Base-by-base conservation (phyloP, 768 basidiomycete genomes). In the Serendipita sp. region DNA sequence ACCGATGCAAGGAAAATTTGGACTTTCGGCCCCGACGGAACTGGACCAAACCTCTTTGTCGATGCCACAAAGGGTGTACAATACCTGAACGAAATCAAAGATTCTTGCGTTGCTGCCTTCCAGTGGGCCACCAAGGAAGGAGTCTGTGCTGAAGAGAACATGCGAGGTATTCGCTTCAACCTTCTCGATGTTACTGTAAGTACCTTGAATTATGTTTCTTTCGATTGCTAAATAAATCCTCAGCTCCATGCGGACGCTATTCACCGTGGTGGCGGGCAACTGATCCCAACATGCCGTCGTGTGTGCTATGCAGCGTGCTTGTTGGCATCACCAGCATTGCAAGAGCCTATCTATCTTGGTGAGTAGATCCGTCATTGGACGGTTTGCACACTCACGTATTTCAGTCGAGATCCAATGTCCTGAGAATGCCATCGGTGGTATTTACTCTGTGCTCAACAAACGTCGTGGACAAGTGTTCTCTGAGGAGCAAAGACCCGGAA, bases 111-210 rank as follows among this genome's bases (percentile, higher is more conserved):
- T 75, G 95, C 96, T 70, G 94, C 92, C 54, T 91, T 98, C 86
- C 96, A 98, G 78, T 98, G 94, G 96, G 96, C 96, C 51, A 90
- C 91, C 65, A 98, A 96, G 82, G 95, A 98, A 77, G 92, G 92
- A 82, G 94, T 90, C 70, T 85, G 88, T 72, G 86, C 86, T 64
- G 96, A 98, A 74, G 96, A 99, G 82, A 91, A 88, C 76, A 95
- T 99, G 94, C 92, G 96, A 79, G 94, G 94, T 79, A 82, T 95
- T 71, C 91, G 96, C 68, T 79, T 92, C 79, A 98, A 99, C 79
- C 80, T 98, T 66, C 79, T 95, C 68, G 93, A 96, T 83, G 94
- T 96, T 66, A 93, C 91, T 68, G 91, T 76, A 51, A 36, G 70
- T 68, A 44, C 52, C 15, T 2, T n/a, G 44, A 3, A 3, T 10